These are phyloP conservation scores for Sabuloglossum arenarium DNA, from an alignment of 495 filamentous ascomycete genomes.

Conservation along the genomic window DNA sequence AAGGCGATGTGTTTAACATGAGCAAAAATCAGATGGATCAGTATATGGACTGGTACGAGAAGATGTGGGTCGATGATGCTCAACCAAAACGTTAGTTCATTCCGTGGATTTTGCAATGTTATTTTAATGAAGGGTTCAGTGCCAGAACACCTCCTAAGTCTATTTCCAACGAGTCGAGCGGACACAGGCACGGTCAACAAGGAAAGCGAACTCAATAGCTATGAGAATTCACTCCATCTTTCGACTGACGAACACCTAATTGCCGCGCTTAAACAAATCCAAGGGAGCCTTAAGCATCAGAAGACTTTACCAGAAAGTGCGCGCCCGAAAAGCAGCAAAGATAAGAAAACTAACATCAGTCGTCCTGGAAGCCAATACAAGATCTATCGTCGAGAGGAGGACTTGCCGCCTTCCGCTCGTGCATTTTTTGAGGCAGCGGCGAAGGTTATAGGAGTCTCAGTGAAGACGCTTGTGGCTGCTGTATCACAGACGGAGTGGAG, in stretches of 20 bases:
- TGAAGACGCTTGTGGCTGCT: slow-evolving; percentile 25
- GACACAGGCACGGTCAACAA: neutral
- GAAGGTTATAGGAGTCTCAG: slow-evolving; percentile 22
- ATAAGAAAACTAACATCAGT: slow-evolving; percentile 9
- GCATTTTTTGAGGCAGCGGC: slow-evolving; percentile 35
- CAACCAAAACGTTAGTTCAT: slow-evolving; percentile 20
- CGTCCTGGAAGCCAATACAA: slow-evolving; percentile 35
- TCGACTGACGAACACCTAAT: slow-evolving; percentile 1
- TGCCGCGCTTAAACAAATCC: neutral
- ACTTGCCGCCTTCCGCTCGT: slow-evolving; percentile 32
- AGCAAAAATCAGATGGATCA: slow-evolving; percentile 45
- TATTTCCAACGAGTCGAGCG: slow-evolving; percentile 22
- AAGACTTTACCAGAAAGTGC: slow-evolving; percentile 7
- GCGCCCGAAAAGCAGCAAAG: slow-evolving; percentile 4
- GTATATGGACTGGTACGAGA: slow-evolving; percentile 80
- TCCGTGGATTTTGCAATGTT: neutral
- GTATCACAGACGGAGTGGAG: slow-evolving; percentile 27
- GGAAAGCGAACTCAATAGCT: neutral
- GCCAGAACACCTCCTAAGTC: slow-evolving; percentile 20
- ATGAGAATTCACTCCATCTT: neutral
- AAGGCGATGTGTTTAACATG: slow-evolving; percentile 51
- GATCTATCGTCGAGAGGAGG: slow-evolving; percentile 32
- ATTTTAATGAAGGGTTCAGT: slow-evolving; percentile 6
- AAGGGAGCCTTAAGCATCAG: neutral
- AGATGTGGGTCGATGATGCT: slow-evolving; percentile 39